Evolutionary conservation across 108 stramenopile species (phyloP), one percentile per base, ranked within the genome.

Genomic region (Pseudonitzschia multiseries): DNA sequence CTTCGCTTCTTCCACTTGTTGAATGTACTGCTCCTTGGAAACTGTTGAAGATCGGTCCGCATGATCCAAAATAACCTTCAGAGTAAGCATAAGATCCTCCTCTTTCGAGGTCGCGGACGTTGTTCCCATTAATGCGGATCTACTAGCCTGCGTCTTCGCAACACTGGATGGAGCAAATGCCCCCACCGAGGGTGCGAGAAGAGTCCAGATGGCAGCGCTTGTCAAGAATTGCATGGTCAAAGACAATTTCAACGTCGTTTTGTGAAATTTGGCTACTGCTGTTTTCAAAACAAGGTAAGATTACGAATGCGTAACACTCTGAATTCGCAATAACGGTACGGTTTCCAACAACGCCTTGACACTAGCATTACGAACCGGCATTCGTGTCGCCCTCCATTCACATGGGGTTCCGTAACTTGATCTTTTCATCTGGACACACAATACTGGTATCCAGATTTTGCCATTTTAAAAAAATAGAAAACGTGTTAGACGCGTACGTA

Each of bases 21-120:
- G 79, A 46, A 75, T 56, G 42, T 68, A 76, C 40, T 83, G 82
- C 56, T 83, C 82, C 52, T 75, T 75, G 48, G 82, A 72, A 43
- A 79, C 82, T 22, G 82, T 83, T 18, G 74, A 50, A 20, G 78
- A 79, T 60, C 82, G 72, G 17, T 54, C 65, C 10, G 66, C 75
- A 48, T 82, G 79, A 57, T 79, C 79, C 82, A 86, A 67, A 54
- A 86, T 86, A 28, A 86, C 63, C 69, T 83, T 31, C 59, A 83
- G 66, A 44, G 84, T 82, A n/a, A 86, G 69, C 24, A 51, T 63
- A 70, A 86, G 68, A 70, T 86, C 84, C 50, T 86, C 84, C 27
- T 79, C 82, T 15, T 48, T 57, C 0, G 84, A 86, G 12, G 69
- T 28, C n/a, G 84, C 84, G n/a, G 75, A 56, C 20, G 67, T 32